These are phyloP conservation scores for Phytophthora tubulina DNA, from an alignment of 352 stramenopile species.

Conservation along the genomic window DNA sequence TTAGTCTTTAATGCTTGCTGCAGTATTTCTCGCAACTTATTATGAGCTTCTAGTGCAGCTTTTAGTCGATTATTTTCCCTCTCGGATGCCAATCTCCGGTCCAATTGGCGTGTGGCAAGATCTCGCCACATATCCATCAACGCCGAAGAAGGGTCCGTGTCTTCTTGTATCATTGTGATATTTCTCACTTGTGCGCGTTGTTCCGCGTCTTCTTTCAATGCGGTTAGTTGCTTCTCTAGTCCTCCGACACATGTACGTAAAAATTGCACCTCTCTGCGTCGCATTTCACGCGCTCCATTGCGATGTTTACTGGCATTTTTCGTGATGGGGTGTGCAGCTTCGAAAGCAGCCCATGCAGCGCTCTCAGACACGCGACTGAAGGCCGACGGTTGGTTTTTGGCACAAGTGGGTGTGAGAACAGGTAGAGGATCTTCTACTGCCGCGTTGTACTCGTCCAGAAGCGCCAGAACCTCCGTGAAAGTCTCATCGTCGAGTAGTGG, in stretches of 20 bases:
- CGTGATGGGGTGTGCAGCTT: conserved; percentile 26
- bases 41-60: conserved; percentile 36
- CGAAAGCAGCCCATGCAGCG: conserved; percentile 26
- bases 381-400: background rate
- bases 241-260: conserved; percentile 27
- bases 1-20: conserved; percentile 40
- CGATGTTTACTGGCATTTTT: conserved; percentile 37
- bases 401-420: background rate
- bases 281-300: conserved; percentile 47
- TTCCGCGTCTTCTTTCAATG: conserved; percentile 22
- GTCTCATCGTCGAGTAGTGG: conserved; percentile 39
- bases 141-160: conserved; percentile 3
- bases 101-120: conserved; percentile 39
- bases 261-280: conserved; percentile 42
- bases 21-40: conserved; percentile 39
- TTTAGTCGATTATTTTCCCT: conserved; percentile 41
- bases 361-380: conserved; percentile 9
- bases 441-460: conserved; percentile 40
- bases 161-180: background rate
- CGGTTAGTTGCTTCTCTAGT: conserved; percentile 24
- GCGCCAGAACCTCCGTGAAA: conserved; percentile 38
- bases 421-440: conserved; percentile 6
- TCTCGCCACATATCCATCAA: conserved; percentile 37
- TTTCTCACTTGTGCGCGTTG: conserved; percentile 12
- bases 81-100: conserved; percentile 35